Conservation (phyloP, 192 early-diverging fungal genomes). For the Coemansia sp. region DNA sequence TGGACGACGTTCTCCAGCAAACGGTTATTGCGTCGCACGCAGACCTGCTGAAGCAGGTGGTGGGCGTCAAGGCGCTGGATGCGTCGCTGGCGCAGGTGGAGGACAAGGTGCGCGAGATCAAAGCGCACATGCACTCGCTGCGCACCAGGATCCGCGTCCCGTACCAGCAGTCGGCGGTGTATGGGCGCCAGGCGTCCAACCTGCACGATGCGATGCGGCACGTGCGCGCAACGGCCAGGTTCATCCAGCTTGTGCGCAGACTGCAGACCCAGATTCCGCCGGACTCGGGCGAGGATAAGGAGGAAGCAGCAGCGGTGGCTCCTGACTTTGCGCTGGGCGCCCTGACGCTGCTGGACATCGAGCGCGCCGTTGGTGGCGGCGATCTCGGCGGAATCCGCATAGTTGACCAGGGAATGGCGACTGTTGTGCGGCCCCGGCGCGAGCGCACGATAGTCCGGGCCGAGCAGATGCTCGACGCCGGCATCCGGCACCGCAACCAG, state of each 20-base stretch:
- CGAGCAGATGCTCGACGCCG: constrained; percentile 20
- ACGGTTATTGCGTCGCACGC: constrained; percentile 14
- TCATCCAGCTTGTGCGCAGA: constrained; percentile 36
- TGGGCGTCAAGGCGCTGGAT: constrained; percentile 30
- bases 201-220: constrained; percentile 27
- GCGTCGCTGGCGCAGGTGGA: constrained; percentile 29
- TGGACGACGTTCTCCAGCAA: constrained; percentile 23
- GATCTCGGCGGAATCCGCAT: constrained; percentile 23
- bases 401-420: constrained; percentile 23
- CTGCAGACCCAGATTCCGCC: constrained; percentile 27
- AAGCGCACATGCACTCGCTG: constrained; percentile 33
- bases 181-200: constrained; percentile 22
- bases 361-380: constrained; percentile 9
- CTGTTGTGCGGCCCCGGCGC: constrained; percentile 4
- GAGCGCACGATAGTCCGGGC: constrained; percentile 16
- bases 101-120: constrained; percentile 43
- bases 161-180: constrained; percentile 31
- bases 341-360: constrained; percentile 42
- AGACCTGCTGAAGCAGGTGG: constrained; percentile 34
- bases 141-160: constrained; percentile 42
- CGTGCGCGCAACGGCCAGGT: constrained; percentile 21
- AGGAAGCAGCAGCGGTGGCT: background rate
- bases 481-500: constrained; percentile 27
- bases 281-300: background rate
- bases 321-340: constrained; percentile 38